Evolutionary conservation across 805 yeast genomes (phyloP), one percentile per base, ranked within the genome.

Genomic region (Debaryomyces prosopidis): DNA sequence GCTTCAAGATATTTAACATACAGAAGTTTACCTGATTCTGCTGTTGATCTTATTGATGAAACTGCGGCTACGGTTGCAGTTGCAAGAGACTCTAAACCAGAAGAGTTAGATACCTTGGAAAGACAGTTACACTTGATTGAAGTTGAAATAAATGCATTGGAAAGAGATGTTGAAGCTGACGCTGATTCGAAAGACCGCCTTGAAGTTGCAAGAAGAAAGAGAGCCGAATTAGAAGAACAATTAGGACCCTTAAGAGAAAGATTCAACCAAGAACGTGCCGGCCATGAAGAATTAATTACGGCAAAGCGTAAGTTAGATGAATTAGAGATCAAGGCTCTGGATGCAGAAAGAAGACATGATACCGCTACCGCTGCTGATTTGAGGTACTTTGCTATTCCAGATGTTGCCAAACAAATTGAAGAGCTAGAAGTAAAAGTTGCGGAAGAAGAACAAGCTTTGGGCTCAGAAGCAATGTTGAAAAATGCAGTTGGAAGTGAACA

Each of bases 21-120:
- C 75, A 83, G 97, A 69, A 87, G 90, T 65, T 74, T 90, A 53
- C 97, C 97, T 7, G 97, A 90, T 63, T 87, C 96, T 26, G 97
- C 97, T 2, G 91, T 90, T 43, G 97, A 90, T 67, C 73, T 90
- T 55, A 88, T 90, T 53, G 97, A 90, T 71, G 96, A 91, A 60
- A 79, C 96, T 4, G 94, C 97, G 35, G 97, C 97, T 2, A 57
- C 96, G 45, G 98, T 94, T 36, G 98, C 98, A 1, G 99, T 94
- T 43, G 96, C 97, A 3, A 83, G 99, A 69, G 99, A 94, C 65
- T 92, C 98, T 3, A 89, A 89, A 65, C 99, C 99, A 1, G 99
- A 94, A 68, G 97, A 90, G 65, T 77, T 94, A 58, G 99, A 94
- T 71, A 85, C 84, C 37, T 80, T 90, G 55, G 99, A 94, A 69